These are phyloP conservation scores for Aspergillus nomiae DNA, from an alignment of 2,329 filamentous ascomycete genomes.

Conservation along the genomic window DNA sequence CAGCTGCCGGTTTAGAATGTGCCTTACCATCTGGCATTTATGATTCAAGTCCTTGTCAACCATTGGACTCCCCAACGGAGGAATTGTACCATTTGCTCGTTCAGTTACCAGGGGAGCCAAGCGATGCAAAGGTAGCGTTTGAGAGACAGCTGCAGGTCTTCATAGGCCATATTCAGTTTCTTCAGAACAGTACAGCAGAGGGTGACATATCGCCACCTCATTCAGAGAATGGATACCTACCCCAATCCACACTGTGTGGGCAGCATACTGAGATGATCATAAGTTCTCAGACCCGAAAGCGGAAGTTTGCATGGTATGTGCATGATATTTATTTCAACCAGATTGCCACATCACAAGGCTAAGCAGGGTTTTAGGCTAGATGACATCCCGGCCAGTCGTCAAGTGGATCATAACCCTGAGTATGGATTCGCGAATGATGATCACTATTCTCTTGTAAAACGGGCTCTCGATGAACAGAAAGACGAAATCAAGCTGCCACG, in stretches of 20 bases:
- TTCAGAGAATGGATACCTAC: not conserved
- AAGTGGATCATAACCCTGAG: not conserved
- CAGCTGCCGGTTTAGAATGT: not conserved
- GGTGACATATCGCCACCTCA: not conserved
- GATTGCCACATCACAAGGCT: not conserved
- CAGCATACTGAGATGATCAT: too few relatives aligned
- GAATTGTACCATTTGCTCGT: not conserved
- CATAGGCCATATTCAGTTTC: not conserved
- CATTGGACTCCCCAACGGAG: not conserved
- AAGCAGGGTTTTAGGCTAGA: not conserved
- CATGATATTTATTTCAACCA: not conserved
- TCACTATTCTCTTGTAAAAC: not conserved
- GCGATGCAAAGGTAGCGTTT: not conserved
- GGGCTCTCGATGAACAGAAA: not conserved
- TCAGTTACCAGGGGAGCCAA: not conserved
- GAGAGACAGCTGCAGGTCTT: not conserved
- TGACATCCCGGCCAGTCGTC: not conserved
- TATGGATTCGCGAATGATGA: not conserved
- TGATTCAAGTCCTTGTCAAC: not conserved
- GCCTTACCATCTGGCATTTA: not conserved
- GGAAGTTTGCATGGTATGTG: not conserved
- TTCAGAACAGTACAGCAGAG: not conserved
- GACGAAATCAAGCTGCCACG: not conserved
- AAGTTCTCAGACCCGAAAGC: not conserved
- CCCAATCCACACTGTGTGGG: not conserved